phyloP scores from a whole-genome alignment of 768 basidiomycete genomes.

The Stropharia rugosoannulata region DNA sequence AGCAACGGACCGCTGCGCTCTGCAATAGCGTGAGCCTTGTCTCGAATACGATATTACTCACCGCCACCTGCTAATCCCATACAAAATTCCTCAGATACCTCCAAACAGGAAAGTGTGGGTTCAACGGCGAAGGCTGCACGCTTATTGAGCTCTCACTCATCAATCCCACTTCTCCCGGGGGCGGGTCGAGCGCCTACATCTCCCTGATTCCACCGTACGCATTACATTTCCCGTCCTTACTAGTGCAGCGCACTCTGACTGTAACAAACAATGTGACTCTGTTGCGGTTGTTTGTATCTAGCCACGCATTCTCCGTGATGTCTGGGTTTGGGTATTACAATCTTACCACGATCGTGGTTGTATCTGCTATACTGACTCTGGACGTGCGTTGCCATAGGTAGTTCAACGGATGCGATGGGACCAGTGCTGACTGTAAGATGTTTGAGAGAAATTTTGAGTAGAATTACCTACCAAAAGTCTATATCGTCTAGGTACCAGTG shows the following conservation, averaged over 20 bases:
- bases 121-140: conserved; percentile 36
- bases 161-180: conserved; percentile 29
- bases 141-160: conserved; percentile 30
- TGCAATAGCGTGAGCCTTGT: conserved; percentile 24
- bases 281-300: no score
- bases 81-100: neutral
- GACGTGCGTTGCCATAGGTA: neutral
- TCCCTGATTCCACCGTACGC: conserved; percentile 31
- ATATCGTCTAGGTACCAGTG: conserved; percentile 21
- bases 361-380: no score
- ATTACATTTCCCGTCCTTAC: no score
- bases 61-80: neutral
- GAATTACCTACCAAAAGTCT: neutral
- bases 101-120: conserved; percentile 26
- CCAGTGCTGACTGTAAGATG: conserved; percentile 1
- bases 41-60: neutral
- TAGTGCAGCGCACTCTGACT: no score
- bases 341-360: no score
- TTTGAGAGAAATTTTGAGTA: neutral
- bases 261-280: no score
- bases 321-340: conserved; percentile 28
- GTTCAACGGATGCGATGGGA: neutral
- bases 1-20: conserved; percentile 23
- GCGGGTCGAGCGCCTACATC: conserved; percentile 34
- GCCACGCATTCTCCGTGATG: conserved; percentile 32